A percentile compares a stretch with the other conserved stretches of the same genome.
Conservation (phyloP, 768 basidiomycete species). For the Psilocybe sp. region DNA sequence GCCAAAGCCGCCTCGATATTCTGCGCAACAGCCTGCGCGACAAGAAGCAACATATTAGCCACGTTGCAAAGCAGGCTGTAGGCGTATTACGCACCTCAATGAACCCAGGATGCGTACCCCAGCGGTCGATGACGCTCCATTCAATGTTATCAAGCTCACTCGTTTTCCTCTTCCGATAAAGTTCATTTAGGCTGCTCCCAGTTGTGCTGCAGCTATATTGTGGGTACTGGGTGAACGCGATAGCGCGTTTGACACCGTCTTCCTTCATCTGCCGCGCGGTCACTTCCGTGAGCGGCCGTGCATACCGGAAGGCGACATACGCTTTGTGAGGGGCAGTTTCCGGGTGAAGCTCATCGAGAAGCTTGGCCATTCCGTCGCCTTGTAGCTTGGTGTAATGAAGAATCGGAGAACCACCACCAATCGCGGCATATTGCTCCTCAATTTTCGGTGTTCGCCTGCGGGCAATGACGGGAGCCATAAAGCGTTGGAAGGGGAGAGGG, state of each 20-base stretch:
- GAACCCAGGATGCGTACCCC: constrained; percentile 94
- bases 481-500: constrained; percentile 87
- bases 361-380: constrained; percentile 83
- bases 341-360: constrained; percentile 94
- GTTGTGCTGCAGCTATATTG: constrained; percentile 99
- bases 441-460: constrained; percentile 87
- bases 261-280: constrained; percentile 79
- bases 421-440: constrained; percentile 90
- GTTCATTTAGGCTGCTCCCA: constrained; percentile 93
- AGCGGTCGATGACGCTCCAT: constrained; percentile 98
- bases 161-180: constrained; percentile 63
- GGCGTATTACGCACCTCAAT: constrained; percentile 67
- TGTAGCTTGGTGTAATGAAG: constrained; percentile 85
- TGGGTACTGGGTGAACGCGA: constrained; percentile 98
- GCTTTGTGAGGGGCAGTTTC: constrained; percentile 92
- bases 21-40: constrained; percentile 78
- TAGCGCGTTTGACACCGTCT: constrained; percentile 88
- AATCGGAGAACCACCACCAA: constrained; percentile 97
- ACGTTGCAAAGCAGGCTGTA: neutral
- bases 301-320: constrained; percentile 96
- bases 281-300: constrained; percentile 81
- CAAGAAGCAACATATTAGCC: constrained; percentile 8
- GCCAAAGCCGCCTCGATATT: constrained; percentile 81
- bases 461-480: constrained; percentile 88
- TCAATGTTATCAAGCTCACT: constrained; percentile 68